Evolutionary conservation across 805 yeast species (phyloP), one percentile per base, ranked within the genome.

Genomic region (Schwanniomyces yamadae): DNA sequence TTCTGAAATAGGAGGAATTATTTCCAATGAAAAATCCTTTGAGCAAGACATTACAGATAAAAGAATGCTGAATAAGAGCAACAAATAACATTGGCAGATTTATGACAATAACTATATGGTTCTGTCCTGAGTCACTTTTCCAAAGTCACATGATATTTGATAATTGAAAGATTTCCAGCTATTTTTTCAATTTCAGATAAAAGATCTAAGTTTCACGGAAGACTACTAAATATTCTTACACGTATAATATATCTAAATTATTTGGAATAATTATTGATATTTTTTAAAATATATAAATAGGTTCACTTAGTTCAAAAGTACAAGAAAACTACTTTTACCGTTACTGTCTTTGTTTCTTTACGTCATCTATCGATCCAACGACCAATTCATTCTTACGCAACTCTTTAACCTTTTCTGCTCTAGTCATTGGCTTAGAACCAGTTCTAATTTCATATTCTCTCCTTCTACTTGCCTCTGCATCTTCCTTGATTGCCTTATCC

Each of bases 401-500:
- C 61, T 78, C 63, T 55, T 73, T 67, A 42, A 74, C 50, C 42
- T 68, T 68, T 49, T 80, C 77, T 15, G 66, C 61, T 41, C 75
- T 56, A 40, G 80, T 59, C 62, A 62, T 48, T 24, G 67, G 59
- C 48, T 54, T 74, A 44, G 60, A 52, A 37, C 70, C 75, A 32
- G 68, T 67, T 52, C 68, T 59, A 36, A 66, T 58, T 48, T 71
- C 76, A 27, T 64, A 55, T 41, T 77, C 81, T 44, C 68, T 59
- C 54, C 61, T 59, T 55, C 74, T 65, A 42, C 68, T 75, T 22
- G 57, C 66, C 42, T 71, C 75, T 30, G 69, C 60, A 59, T 90
- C 96, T 51, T 85, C 95, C 45, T 71, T 67, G 42, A 77, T 69
- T n/a, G 95, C 95, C 46, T 67, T 69, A 46, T 78, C 84, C 41